Base-by-base conservation (phyloP, 768 basidiomycete genomes). In the Pleurotus salmoneostramineus region DNA sequence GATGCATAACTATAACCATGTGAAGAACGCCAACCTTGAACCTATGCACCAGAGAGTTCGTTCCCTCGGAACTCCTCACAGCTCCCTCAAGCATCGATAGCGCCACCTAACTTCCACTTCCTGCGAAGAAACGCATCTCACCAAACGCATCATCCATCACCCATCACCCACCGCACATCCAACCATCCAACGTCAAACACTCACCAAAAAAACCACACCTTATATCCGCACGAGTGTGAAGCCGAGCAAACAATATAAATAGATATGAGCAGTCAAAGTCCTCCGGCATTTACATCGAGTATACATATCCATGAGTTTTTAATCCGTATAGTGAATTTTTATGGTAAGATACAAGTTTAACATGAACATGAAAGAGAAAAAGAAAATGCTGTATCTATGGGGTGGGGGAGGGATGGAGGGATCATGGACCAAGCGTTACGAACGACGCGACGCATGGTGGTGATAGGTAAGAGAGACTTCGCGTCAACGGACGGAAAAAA, bases 341-440 rank as follows among this genome's bases (percentile, higher is more conserved):
- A 42, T 12, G 14, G 33, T 35, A 43, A 55, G 35, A 55, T 55
- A 55, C 52, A 55, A 55, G 21, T 27, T 27, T 27, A 27, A 27
- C 21, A 27, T 27, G 21, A 27, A 27, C 21, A 27, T 27, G 21
- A 27, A 27, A 27, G 21, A 33, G 34, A 31, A 32, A 27, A 42
- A 40, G 43, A 55, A 37, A 8, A 55, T 55, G 52, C 37, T 55
- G 52, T 55, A 55, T 55, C 52, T 55, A 55, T 42, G 52, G 40
- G 37, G 37, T 1, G 10, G 2, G 37, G 43, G 42, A 55, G 15
- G 21, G 43, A n/a, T n/a, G n/a, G n/a, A n/a, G n/a, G n/a, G n/a
- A n/a, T 43, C 52, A 21, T 11, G 31, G 27, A 52, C 45, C 14
- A 49, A 32, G 48, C 27, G 33, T n/a, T n/a, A 45, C 17, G n/a